These are phyloP conservation scores for Lindgomyces ingoldianus DNA, from an alignment of 495 filamentous ascomycete species.

Conservation along the genomic window DNA sequence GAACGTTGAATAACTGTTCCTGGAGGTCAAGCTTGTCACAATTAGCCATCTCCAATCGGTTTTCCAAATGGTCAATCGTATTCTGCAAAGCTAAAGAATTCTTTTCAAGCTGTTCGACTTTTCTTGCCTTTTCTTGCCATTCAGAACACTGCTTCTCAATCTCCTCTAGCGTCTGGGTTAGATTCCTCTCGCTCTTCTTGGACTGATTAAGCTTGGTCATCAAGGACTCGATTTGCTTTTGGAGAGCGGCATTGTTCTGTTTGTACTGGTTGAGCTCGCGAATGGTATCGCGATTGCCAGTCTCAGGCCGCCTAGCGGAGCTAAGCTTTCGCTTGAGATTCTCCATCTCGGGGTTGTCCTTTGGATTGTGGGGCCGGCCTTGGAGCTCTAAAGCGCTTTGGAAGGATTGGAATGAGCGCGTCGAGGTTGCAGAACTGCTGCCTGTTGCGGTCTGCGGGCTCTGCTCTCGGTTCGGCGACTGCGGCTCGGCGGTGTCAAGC, in stretches of 20 bases:
- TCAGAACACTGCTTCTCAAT: conserved; percentile 20
- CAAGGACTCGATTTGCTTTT: conserved; percentile 33
- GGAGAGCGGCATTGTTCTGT: conserved; percentile 30
- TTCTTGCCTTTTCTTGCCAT: conserved; percentile 30
- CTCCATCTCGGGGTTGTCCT: conserved; percentile 30
- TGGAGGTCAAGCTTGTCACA: conserved; percentile 30
- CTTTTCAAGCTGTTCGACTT: conserved; percentile 28
- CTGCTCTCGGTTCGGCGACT: conserved; percentile 32
- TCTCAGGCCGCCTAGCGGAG: conserved; percentile 24
- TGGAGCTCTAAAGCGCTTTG: conserved; percentile 31
- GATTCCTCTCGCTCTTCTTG: conserved; percentile 22
- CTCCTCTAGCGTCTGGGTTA: conserved; percentile 12
- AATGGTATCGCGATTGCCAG: conserved; percentile 21
- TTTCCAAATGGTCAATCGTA: conserved; percentile 32
- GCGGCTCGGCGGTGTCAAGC: conserved; percentile 33
- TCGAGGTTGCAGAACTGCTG: conserved; percentile 29
- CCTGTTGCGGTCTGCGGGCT: conserved; percentile 21
- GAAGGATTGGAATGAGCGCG: conserved; percentile 34
- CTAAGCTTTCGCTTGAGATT: conserved; percentile 32
- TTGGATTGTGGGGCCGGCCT: conserved; percentile 4
- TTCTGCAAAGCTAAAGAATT: conserved; percentile 27
- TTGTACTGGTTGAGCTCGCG: conserved; percentile 30
- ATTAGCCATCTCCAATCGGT: conserved; percentile 32
- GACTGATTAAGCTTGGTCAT: conserved; percentile 37
- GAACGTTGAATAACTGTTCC: conserved; percentile 28